These are phyloP conservation scores for Kregervanrija pseudodelftensis DNA, from an alignment of 805 yeast species.

Conservation along the genomic window DNA sequence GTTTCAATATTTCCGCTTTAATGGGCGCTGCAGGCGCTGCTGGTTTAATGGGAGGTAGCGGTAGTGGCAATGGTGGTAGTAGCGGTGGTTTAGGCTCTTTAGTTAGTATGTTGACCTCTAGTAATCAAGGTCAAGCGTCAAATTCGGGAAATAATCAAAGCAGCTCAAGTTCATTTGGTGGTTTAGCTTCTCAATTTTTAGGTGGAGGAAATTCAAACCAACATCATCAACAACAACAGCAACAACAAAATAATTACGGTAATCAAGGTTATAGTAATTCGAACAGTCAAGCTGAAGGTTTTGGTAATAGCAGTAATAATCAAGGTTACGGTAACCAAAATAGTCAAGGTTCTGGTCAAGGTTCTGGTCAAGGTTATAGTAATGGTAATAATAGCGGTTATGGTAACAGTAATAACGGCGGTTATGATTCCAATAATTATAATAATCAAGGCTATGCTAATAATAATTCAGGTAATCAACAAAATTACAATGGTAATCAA, in stretches of 20 bases:
- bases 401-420: background rate
- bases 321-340: background rate
- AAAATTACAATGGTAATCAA: conserved; percentile 4
- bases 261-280: background rate
- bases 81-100: conserved; percentile 17
- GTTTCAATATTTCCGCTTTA: conserved; percentile 22
- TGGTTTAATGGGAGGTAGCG: conserved; percentile 4
- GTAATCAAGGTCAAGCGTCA: background rate
- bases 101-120: conserved; percentile 10
- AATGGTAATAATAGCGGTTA: conserved; percentile 2
- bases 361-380: background rate
- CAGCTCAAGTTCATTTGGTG: conserved; percentile 1
- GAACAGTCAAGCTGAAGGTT: background rate
- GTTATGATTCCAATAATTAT: background rate
- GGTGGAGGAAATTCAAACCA: background rate
- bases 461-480: conserved; percentile 7
- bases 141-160: background rate
- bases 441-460: background rate
- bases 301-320: conserved; percentile 3
- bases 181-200: background rate
- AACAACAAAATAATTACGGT: conserved; percentile 4
- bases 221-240: conserved; percentile 1
- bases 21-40: conserved; percentile 9
- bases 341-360: background rate
- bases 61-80: conserved; percentile 1